Conservation (phyloP, 805 yeast species). For the Kluyveromyces siamensis region DNA sequence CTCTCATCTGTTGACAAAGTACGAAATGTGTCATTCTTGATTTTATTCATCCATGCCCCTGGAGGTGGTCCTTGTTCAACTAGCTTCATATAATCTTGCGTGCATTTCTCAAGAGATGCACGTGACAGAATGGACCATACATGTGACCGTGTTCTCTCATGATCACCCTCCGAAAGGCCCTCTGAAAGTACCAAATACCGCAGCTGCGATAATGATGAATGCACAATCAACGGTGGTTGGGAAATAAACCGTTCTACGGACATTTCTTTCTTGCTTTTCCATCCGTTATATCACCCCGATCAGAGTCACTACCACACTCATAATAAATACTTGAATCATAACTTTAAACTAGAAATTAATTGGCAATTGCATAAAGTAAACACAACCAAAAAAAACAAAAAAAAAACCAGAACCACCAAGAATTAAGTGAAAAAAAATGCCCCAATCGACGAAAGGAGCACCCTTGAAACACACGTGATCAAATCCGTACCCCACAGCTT, state of each 20-base stretch:
- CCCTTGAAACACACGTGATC: no score
- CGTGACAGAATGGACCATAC: constrained; percentile 75
- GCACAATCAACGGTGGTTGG: constrained; percentile 19
- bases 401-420: no score
- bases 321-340: no score
- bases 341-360: no score
- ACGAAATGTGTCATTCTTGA: constrained; percentile 77
- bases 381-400: no score
- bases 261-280: neutral
- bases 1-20: constrained; percentile 66
- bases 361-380: no score
- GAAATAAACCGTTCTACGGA: constrained; percentile 16
- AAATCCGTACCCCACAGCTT: neutral
- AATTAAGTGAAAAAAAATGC: no score
- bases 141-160: constrained; percentile 38
- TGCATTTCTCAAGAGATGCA: constrained; percentile 44
- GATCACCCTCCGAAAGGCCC: constrained; percentile 15
- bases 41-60: constrained; percentile 47
- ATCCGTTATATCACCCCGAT: no score
- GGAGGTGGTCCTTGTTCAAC: constrained; percentile 50
- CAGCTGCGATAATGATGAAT: constrained; percentile 20
- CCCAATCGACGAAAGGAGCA: no score
- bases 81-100: constrained; percentile 45
- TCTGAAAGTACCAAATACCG: constrained; percentile 19
- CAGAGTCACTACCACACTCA: no score